Percentiles rank a stretch among this genome's conserved stretches.
Evolutionary conservation across 164 flowering plant species (phyloP).

Genomic region (Litsea cubeba): DNA sequence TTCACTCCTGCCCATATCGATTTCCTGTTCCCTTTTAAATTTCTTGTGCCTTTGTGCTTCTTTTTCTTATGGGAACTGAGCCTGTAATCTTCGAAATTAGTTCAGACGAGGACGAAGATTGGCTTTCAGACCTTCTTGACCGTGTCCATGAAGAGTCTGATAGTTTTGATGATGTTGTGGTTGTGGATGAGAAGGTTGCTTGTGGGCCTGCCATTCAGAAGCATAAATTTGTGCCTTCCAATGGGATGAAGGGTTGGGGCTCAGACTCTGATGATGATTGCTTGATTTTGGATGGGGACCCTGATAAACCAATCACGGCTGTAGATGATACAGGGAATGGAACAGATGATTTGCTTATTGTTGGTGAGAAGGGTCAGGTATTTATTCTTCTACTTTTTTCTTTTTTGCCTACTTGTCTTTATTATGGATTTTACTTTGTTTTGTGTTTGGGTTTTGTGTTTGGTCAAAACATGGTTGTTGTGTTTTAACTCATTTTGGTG

Average conservation of each 20-base stretch:
- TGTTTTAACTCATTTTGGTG: background rate
- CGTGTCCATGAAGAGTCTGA: conserved; percentile 14
- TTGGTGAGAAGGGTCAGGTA: conserved; percentile 78
- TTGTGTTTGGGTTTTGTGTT: background rate
- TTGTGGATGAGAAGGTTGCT: conserved; percentile 36
- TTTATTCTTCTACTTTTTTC: background rate
- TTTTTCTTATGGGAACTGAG: background rate
- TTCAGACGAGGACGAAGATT: conserved; percentile 32
- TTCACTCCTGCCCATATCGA: background rate
- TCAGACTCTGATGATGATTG: conserved; percentile 56
- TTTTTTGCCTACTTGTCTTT: background rate
- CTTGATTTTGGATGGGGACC: conserved; percentile 68
- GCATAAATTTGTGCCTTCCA: conserved; percentile 7
- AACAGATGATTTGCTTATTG: conserved; percentile 56
- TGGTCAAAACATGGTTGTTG: background rate
- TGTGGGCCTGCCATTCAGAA: background rate
- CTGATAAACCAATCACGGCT: conserved; percentile 38
- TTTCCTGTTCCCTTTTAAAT: background rate
- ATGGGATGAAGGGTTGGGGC: conserved; percentile 3
- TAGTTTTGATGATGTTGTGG: conserved; percentile 39
- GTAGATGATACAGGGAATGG: conserved; percentile 21
- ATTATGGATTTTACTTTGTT: background rate
- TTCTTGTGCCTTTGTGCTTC: background rate
- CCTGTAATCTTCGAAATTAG: conserved; percentile 20
- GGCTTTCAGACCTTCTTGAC: conserved; percentile 36